Base-by-base conservation (phyloP, 371 early-diverging fungal genomes). In the Rhizopus stolonifer region DNA sequence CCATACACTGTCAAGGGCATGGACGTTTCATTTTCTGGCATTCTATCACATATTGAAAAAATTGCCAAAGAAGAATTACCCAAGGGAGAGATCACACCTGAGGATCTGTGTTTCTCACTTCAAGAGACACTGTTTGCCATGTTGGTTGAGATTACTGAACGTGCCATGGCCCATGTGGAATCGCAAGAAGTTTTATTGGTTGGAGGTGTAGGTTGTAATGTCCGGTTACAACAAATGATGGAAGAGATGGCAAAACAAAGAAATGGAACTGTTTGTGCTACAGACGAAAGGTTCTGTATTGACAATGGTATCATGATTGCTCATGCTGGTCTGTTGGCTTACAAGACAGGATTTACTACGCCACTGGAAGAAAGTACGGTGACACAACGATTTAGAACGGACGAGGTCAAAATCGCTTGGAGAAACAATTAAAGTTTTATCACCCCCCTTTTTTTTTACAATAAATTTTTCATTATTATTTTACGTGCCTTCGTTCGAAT, bases 271-370 rank as follows among this genome's bases (percentile, higher is more conserved):
- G 85, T 98, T 6, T 96, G 92, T 81, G 94, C 97, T 1, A 99
- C 94, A 1, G 99, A 99, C 72, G 99, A 99, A 65, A 70, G 95
- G 57, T 99, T 93, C 69, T 99, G 99, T 63, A 99, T 99, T 48
- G 99, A 99, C 66, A 99, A 99, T 65, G 99, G 99, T 7, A 86
- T 96, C 39, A 99, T 99, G 99, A 99, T 99, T 71, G 99, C 99
- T 2, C 96, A 97, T 61, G 98, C 99, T 1, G 99, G 99, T 3
- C 74, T 91, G 9, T 64, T 92, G 38, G 88, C 91, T 1, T 89
- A 80, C 64, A 79, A 74, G 22, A 84, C 87, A 17, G 91, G 89
- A 2, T 86, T 80, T 47, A 75, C 74, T 6, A 91, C 92, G 1
- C 79, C 85, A 2, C 62, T 98, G 32, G 85, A 88, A 42, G 88